These are phyloP conservation scores for Withania somnifera DNA, from an alignment of 305 asterid genomes.

Conservation along the genomic window DNA sequence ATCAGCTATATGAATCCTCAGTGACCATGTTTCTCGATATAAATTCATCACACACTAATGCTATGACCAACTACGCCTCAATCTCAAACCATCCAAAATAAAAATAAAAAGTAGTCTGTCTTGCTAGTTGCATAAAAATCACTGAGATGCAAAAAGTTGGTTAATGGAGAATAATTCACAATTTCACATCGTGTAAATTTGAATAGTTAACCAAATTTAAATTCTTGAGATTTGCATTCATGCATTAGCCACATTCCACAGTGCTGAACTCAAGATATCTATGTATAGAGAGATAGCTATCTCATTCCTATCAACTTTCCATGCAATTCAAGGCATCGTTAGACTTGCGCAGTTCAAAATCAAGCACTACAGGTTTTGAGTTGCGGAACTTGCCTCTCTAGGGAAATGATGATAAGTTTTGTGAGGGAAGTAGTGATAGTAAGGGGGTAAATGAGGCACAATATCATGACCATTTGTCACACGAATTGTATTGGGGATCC, in stretches of 20 bases:
- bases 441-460: constrained; percentile 98
- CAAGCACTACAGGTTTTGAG: not conserved
- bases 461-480: constrained; percentile 77
- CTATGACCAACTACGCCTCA: too few species aligned
- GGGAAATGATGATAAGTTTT: constrained; percentile 89
- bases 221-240: not conserved
- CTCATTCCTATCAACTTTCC: not conserved
- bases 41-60: too few species aligned
- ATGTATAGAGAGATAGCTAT: not conserved
- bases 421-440: constrained; percentile 48
- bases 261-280: not conserved
- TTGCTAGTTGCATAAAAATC: not conserved
- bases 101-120: too few species aligned
- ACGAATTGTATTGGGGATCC: constrained; percentile 74
- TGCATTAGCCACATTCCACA: too few species aligned
- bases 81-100: too few species aligned
- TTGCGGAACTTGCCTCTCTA: constrained; percentile 59
- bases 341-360: not conserved
- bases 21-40: too few species aligned
- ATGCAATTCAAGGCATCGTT: not conserved
- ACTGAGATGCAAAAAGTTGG: not conserved
- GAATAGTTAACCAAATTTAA: not conserved
- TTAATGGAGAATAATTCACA: not conserved
- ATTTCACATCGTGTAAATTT: not conserved
- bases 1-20: too few species aligned